These are phyloP conservation scores for Funneliformis geosporum DNA, from an alignment of 192 early-diverging fungal species.

Conservation along the genomic window DNA sequence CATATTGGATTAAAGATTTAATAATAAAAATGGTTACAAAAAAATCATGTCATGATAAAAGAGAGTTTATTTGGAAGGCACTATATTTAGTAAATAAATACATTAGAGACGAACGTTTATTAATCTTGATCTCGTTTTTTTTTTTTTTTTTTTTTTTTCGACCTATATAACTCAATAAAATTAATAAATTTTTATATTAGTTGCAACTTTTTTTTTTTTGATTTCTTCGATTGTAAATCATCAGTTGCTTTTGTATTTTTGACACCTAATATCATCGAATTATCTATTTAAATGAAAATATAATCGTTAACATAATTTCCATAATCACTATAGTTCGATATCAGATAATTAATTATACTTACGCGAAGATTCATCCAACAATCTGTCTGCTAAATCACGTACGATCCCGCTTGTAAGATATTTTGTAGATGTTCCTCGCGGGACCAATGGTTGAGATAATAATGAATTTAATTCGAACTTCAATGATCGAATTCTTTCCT, in stretches of 20 bases:
- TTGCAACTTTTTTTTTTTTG: not conserved
- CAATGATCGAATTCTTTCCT: conserved; percentile 50
- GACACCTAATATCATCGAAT: not conserved
- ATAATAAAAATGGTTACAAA: too few relatives aligned
- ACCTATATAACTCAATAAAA: too few relatives aligned
- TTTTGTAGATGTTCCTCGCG: conserved; percentile 54
- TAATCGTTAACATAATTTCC: not conserved
- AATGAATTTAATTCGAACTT: conserved; percentile 48
- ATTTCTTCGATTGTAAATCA: not conserved
- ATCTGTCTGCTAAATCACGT: conserved; percentile 61
- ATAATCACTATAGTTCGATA: not conserved
- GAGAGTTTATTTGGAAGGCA: too few relatives aligned
- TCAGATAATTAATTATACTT: not conserved
- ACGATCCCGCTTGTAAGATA: conserved; percentile 68
- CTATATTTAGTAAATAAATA: too few relatives aligned
- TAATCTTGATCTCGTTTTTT: too few relatives aligned
- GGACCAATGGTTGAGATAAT: conserved; percentile 49
- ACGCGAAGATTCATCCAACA: conserved; percentile 36
- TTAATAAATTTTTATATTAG: too few relatives aligned
- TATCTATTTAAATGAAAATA: not conserved
- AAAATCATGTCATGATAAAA: too few relatives aligned
- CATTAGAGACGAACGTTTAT: too few relatives aligned
- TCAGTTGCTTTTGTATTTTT: conserved; percentile 8
- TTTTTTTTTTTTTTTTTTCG: too few relatives aligned
- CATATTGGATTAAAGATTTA: too few relatives aligned